A percentile compares a stretch with the other conserved stretches of the same genome.
Evolutionary conservation across 2,329 filamentous ascomycete species (phyloP).

Genomic region (Allantophomopsis lycopodina): DNA sequence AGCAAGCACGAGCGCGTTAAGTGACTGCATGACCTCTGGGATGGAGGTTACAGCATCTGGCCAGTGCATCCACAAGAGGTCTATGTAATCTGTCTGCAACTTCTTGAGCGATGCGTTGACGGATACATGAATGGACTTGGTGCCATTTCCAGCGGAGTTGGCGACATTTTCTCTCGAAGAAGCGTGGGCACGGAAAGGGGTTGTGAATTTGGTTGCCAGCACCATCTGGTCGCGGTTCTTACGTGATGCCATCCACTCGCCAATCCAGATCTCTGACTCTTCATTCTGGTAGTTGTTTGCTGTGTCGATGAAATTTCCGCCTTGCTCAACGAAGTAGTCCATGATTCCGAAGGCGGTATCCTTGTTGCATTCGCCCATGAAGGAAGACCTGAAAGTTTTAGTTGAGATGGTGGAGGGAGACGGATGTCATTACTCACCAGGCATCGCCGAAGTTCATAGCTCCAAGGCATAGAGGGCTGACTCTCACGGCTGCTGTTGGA

Average conservation of each 20-base stretch:
- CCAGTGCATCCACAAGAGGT: constrained; percentile 50
- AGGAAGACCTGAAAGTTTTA: constrained; percentile 9
- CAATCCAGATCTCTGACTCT: constrained; percentile 47
- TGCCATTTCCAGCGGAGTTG: constrained; percentile 44
- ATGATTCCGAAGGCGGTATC: constrained; percentile 38
- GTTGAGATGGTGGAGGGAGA: background rate
- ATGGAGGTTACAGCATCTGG: constrained; percentile 57
- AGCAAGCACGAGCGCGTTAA: constrained; percentile 42
- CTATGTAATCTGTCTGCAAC: constrained; percentile 55
- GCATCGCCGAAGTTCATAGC: constrained; percentile 48
- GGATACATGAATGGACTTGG: constrained; percentile 44
- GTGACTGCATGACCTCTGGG: constrained; percentile 53
- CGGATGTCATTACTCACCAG: background rate
- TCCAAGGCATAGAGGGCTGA: constrained; percentile 51
- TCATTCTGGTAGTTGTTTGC: constrained; percentile 42
- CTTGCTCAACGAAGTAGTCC: constrained; percentile 36
- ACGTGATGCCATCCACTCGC: constrained; percentile 53
- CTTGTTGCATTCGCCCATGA: constrained; percentile 39
- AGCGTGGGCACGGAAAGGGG: constrained; percentile 15
- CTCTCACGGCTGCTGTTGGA: constrained; percentile 45
- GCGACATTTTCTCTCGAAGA: constrained; percentile 16
- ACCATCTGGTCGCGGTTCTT: constrained; percentile 44
- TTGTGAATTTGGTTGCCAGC: constrained; percentile 46
- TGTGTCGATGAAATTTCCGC: constrained; percentile 56
- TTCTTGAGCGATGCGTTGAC: constrained; percentile 42